Percentiles rank a stretch among this genome's conserved stretches.
Conservation (phyloP, 176 grass and related monocot species). For the Cenchrus purpureus region DNA sequence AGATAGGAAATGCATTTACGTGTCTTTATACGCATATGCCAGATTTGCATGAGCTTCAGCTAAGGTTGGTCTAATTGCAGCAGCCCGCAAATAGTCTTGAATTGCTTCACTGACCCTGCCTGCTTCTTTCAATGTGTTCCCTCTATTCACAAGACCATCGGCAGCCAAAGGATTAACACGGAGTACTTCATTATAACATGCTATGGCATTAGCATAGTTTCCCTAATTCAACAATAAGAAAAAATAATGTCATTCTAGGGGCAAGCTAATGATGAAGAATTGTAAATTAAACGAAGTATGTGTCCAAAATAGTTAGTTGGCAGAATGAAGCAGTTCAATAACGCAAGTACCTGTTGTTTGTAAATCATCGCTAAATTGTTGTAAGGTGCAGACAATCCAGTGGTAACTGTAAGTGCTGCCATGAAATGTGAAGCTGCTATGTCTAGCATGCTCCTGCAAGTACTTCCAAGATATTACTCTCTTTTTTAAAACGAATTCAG, state of each 20-base stretch:
- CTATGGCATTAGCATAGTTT: constrained; percentile 2
- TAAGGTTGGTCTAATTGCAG: neutral
- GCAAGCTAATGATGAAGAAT: neutral
- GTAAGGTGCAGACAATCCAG: constrained; percentile 16
- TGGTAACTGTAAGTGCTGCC: neutral
- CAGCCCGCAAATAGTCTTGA: constrained; percentile 16
- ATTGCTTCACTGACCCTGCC: constrained; percentile 10
- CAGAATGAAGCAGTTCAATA: neutral
- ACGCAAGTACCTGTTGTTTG: constrained; percentile 7
- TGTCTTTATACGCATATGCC: neutral
- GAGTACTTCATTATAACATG: constrained; percentile 10
- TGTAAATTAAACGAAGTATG: neutral
- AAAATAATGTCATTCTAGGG: neutral
- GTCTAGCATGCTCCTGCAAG: constrained; percentile 3
- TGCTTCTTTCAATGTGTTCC: constrained; percentile 15
- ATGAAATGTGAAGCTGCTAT: constrained; percentile 18
- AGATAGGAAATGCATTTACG: constrained; percentile 25
- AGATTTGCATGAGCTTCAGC: constrained; percentile 20
- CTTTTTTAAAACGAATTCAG: too few relatives aligned
- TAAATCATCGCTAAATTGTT: constrained; percentile 19
- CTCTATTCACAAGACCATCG: constrained; percentile 8
- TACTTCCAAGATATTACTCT: neutral
- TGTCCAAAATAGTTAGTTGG: neutral
- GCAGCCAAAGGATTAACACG: constrained; percentile 10
- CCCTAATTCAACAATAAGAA: constrained; percentile 16